Base-by-base conservation (phyloP, 768 basidiomycete species). In the Fomitopsis pulvina region DNA sequence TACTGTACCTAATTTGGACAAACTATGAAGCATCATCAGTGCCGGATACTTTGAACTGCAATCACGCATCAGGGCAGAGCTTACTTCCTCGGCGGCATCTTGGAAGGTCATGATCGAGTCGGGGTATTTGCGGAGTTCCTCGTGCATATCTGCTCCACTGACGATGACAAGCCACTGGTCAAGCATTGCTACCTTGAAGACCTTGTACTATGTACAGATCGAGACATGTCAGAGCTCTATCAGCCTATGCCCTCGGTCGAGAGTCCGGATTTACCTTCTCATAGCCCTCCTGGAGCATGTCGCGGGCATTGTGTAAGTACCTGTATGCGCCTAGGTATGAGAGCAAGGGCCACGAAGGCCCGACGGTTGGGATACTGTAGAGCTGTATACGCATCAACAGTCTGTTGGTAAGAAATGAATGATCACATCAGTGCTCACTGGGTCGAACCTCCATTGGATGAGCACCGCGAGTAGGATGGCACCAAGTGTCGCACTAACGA, bases 91-190 rank as follows among this genome's bases (percentile, higher is more conserved):
- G 34, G 70, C 64, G 3, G 70, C 70, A 18, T 70, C 67, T 50
- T 58, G 52, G 45, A 72, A 66, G 25, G 75, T 77, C 4, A 78
- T 61, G 24, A 68, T 66, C n/a, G 74, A 66, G 42, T 77, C 76
- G 4, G 71, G 65, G n/a, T 72, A 71, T 50, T 63, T 71, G 21
- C 76, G 69, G 16, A 83, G 57, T 37, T 82, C 80, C 5, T 80
- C 74, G 11, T 80, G 61, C 41, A 72, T 63, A 22, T 71, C 52
- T 0, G 65, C 60, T 1, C 75, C 72, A 18, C 67, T 67, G 20
- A 74, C 60, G 6, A 81, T 59, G 20, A 78, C 66, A 12, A 71
- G 51, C 78, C 79, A 80, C 43, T 67, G 62, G 32, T 72, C 64
- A 37, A 74, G 57, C 38, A 64, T 63, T 0, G 77, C 62, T 4